phyloP scores from a whole-genome alignment of 805 yeast species.

The Brettanomyces anomalus region DNA sequence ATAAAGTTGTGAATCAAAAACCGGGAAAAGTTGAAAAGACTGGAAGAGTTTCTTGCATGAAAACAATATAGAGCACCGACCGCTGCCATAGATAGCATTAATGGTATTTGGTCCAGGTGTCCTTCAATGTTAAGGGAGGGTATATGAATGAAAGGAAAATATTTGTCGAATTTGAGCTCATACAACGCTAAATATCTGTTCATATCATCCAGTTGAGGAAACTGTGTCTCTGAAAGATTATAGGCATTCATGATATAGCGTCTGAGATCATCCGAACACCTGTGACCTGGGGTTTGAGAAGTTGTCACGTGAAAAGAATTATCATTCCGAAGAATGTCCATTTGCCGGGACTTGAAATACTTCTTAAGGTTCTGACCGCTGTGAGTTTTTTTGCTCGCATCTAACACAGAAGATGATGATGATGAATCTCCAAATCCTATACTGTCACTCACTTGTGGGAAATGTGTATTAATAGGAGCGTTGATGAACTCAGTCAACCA shows the following conservation, averaged over 20 bases:
- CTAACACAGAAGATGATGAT: slow-evolving; percentile 29
- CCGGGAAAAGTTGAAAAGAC: slow-evolving; percentile 60
- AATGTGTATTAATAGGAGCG: slow-evolving; percentile 54
- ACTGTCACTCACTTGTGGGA: slow-evolving; percentile 42
- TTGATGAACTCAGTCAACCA: slow-evolving; percentile 67
- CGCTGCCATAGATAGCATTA: slow-evolving; percentile 73
- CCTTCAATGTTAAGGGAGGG: slow-evolving; percentile 44
- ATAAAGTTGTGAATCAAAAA: slow-evolving; percentile 57
- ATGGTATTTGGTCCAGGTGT: slow-evolving; percentile 48
- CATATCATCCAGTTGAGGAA: slow-evolving; percentile 69
- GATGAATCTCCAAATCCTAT: slow-evolving; percentile 48
- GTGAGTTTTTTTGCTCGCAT: slow-evolving; percentile 15
- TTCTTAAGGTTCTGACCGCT: slow-evolving; percentile 31
- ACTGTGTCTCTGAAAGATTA: slow-evolving; percentile 46
- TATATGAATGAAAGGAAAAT: slow-evolving; percentile 77
- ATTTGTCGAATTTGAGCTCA: slow-evolving; percentile 69
- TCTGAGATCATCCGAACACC: slow-evolving; percentile 45
- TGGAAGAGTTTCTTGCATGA: slow-evolving; percentile 67
- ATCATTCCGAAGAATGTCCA: slow-evolving; percentile 48
- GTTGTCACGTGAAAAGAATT: slow-evolving; percentile 2
- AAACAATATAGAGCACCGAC: slow-evolving; percentile 84
- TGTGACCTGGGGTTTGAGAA: slow-evolving; percentile 18
- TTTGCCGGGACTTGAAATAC: slow-evolving; percentile 56
- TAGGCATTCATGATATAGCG: slow-evolving; percentile 43
- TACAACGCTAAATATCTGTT: slow-evolving; percentile 70